A percentile compares a stretch with the other conserved stretches of the same genome.
phyloP scores from a whole-genome alignment of 2,329 filamentous ascomycete species.

The Aspergillus eucalypticola region DNA sequence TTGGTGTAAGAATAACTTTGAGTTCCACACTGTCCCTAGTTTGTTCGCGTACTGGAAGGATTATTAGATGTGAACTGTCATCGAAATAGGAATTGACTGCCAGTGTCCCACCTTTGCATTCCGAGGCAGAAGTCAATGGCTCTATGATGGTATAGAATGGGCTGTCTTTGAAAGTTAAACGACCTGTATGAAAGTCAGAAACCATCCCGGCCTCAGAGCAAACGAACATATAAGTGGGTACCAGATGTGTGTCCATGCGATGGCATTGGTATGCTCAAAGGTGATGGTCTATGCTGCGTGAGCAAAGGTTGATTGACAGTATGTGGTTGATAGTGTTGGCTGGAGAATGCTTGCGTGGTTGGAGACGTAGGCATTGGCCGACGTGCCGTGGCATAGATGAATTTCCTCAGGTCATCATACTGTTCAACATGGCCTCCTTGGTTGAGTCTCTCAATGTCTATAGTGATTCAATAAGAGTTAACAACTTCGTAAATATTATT shows the following conservation, averaged over 20 bases:
- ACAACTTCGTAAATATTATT: neutral
- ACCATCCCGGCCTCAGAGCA: neutral
- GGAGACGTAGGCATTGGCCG: slow-evolving; percentile 30
- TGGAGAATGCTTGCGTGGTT: slow-evolving; percentile 25
- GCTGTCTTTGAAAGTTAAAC: slow-evolving; percentile 68
- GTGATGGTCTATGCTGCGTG: slow-evolving; percentile 29
- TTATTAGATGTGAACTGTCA: slow-evolving; percentile 25
- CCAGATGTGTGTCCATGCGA: slow-evolving; percentile 31
- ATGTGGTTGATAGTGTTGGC: slow-evolving; percentile 29
- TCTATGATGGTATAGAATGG: slow-evolving; percentile 78
- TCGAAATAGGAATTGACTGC: neutral
- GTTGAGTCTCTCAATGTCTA: slow-evolving; percentile 31
- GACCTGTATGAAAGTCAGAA: slow-evolving; percentile 44
- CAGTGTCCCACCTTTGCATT: slow-evolving; percentile 67
- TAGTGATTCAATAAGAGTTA: neutral
- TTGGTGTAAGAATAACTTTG: slow-evolving; percentile 58
- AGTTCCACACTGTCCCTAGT: slow-evolving; percentile 61
- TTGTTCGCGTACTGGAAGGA: slow-evolving; percentile 55
- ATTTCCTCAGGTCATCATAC: slow-evolving; percentile 36
- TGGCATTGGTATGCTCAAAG: slow-evolving; percentile 33
- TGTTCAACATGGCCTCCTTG: slow-evolving; percentile 26
- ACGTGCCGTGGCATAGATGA: slow-evolving; percentile 33
- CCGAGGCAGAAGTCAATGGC: slow-evolving; percentile 63
- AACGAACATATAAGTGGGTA: slow-evolving; percentile 16
- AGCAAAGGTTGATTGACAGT: slow-evolving; percentile 25